A percentile compares a stretch with the other conserved stretches of the same genome.
phyloP scores from a whole-genome alignment of 345 rosid genomes.

The Gossypium turneri region DNA sequence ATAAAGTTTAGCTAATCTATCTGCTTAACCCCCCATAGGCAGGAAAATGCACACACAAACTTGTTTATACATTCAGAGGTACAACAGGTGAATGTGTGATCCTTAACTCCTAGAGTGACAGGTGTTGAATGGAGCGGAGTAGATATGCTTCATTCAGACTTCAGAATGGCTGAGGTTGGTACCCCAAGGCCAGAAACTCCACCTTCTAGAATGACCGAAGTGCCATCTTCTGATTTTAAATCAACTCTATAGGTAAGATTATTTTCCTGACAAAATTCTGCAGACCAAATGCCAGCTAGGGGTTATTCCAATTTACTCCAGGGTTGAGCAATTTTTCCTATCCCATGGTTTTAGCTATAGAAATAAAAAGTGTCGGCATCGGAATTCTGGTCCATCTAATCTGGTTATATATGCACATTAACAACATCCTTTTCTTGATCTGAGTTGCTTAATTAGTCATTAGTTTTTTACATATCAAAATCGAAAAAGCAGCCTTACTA shows the following conservation, averaged over 20 bases:
- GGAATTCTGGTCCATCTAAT: not conserved
- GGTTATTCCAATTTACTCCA: not conserved
- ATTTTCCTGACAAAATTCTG: conserved; percentile 3
- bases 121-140: conserved; percentile 57
- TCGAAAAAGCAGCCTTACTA: not conserved
- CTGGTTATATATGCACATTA: not conserved
- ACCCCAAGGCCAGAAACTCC: conserved; percentile 51
- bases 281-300: not conserved
- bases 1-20: conserved; percentile 11
- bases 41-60: not conserved
- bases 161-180: conserved; percentile 51
- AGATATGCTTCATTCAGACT: conserved; percentile 42
- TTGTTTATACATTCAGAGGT: not conserved
- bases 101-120: conserved; percentile 54
- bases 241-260: conserved; percentile 35
- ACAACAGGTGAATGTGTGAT: conserved; percentile 17
- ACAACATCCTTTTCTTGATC: not conserved
- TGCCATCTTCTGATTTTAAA: conserved; percentile 34
- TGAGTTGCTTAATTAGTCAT: not conserved
- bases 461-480: not conserved
- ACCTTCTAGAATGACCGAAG: conserved; percentile 39
- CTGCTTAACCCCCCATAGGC: not conserved
- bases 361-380: not conserved
- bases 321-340: not conserved
- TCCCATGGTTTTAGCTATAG: not conserved